Evolutionary conservation across 768 basidiomycete genomes (phyloP), one percentile per base, ranked within the genome.

Genomic region (Auricularia cornea): DNA sequence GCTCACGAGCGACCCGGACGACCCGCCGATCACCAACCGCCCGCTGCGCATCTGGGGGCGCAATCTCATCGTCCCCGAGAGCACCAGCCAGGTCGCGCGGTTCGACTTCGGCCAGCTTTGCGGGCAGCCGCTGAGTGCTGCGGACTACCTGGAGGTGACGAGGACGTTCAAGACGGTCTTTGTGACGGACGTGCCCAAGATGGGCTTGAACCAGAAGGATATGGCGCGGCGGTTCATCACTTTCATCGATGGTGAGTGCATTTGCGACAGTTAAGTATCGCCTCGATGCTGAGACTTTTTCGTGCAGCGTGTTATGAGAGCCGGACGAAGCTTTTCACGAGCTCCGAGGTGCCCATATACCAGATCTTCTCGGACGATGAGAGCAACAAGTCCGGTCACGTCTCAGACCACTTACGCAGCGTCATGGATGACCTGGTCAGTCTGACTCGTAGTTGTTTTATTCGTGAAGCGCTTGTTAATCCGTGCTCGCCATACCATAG

Each of bases 71-170:
- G 80, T 98, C 10, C 93, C 94, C 16, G 85, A 91, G 69, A 92
- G 91, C 69, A 88, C 89, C 14, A 83, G 81, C 38, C 82, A 77
- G 52, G 83, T 97, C 61, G 97, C 97, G 8, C 86, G 85, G 73
- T 98, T 98, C 74, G 80, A 79, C 14, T 99, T 99, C 72, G 71
- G 83, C 3, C 86, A 95, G 64, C 79, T 99, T 20, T 99, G 97
- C 70, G 92, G 90, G 0, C 83, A 84, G 68, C 92, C 95, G 1
- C 77, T 97, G 69, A 92, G 92, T 70, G 96, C 97, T 28, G 94
- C 94, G 1, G 97, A 99, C 74, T 99, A 98, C 74, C 72, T 99
- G 41, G 94, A 98, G 77, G 84, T 99, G 62, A 96, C 95, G 3
- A 86, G 86, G 69, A 85, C 80, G 32, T 99, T 97, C 72, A 81